Evolutionary conservation across 768 basidiomycete species (phyloP).

Genomic region (Lyophyllum atratum): DNA sequence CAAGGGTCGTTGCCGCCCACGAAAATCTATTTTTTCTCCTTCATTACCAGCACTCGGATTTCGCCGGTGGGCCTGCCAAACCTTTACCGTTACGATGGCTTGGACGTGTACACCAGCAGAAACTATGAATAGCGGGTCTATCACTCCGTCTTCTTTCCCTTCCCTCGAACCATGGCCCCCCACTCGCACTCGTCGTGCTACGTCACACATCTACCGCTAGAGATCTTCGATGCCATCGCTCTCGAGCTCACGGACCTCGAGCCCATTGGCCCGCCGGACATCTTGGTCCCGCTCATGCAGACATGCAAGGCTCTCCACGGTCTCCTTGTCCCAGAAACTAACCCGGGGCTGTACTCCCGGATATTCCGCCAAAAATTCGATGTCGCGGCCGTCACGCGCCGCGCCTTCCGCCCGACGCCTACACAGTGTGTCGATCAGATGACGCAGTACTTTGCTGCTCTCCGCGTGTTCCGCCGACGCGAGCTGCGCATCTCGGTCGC

Average conservation of each 20-base stretch:
- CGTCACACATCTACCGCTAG: slow-evolving; percentile 6
- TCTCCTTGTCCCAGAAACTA: slow-evolving; percentile 29
- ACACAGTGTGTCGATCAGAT: slow-evolving; percentile 37
- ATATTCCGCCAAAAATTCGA: slow-evolving; percentile 65
- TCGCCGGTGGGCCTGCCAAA: too few species aligned
- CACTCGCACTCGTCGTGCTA: too few species aligned
- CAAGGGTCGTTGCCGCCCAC: too few species aligned
- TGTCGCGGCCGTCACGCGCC: slow-evolving; percentile 46
- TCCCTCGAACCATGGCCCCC: not conserved
- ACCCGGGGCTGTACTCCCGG: slow-evolving; percentile 46
- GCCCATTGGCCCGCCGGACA: slow-evolving; percentile 47
- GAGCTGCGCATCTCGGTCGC: not conserved
- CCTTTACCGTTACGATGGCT: too few species aligned
- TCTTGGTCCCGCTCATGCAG: slow-evolving; percentile 50
- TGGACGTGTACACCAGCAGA: too few species aligned
- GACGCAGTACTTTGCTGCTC: slow-evolving; percentile 34
- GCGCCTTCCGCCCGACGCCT: slow-evolving; percentile 42
- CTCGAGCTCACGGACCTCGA: slow-evolving; percentile 43
- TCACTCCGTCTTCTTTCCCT: too few species aligned
- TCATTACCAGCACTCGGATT: too few species aligned
- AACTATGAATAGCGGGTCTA: too few species aligned
- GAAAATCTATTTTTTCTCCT: too few species aligned
- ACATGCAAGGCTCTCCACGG: slow-evolving; percentile 41
- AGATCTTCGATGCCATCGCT: slow-evolving; percentile 41
- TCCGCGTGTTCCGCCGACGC: slow-evolving; percentile 37